Evolutionary conservation across 805 yeast species (phyloP).

Genomic region (Suhomyces sp.): DNA sequence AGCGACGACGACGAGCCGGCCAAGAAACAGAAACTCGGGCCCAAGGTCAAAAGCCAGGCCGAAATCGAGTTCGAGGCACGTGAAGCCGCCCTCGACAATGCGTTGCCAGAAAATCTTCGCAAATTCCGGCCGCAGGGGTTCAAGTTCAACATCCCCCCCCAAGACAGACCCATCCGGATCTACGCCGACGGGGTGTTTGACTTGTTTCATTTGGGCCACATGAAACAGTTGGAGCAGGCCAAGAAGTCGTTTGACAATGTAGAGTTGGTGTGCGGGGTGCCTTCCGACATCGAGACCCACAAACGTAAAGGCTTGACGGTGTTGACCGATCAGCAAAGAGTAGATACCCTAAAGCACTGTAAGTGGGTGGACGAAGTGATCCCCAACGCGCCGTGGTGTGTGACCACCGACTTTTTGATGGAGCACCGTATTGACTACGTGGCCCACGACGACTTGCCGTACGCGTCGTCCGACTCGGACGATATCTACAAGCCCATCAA

Average conservation of each 20-base stretch:
- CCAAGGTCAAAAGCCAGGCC: conserved; percentile 20
- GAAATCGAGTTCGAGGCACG: conserved; percentile 36
- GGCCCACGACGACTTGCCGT: conserved; percentile 97
- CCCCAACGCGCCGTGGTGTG: conserved; percentile 94
- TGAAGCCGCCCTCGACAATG: conserved; percentile 61
- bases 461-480: conserved; percentile 82
- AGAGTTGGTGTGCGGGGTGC: conserved; percentile 84
- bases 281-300: conserved; percentile 88
- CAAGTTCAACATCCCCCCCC: conserved; percentile 77
- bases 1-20: conserved; percentile 13
- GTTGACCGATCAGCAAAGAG: conserved; percentile 79
- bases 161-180: conserved; percentile 82
- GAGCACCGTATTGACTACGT: conserved; percentile 89
- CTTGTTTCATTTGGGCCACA: conserved; percentile 93
- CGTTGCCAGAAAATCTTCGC: conserved; percentile 65
- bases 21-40: conserved; percentile 18
- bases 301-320: conserved; percentile 92
- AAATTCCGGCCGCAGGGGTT: conserved; percentile 80
- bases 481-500: conserved; percentile 94
- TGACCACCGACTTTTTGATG: conserved; percentile 73
- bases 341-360: conserved; percentile 90
- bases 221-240: conserved; percentile 97
- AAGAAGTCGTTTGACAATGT: conserved; percentile 87
- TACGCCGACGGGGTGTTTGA: conserved; percentile 99
- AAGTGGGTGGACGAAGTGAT: conserved; percentile 97